A percentile compares a stretch with the other conserved stretches of the same genome.
These are phyloP conservation scores for Neurospora pannonica DNA, from an alignment of 495 filamentous ascomycete species.

Conservation along the genomic window DNA sequence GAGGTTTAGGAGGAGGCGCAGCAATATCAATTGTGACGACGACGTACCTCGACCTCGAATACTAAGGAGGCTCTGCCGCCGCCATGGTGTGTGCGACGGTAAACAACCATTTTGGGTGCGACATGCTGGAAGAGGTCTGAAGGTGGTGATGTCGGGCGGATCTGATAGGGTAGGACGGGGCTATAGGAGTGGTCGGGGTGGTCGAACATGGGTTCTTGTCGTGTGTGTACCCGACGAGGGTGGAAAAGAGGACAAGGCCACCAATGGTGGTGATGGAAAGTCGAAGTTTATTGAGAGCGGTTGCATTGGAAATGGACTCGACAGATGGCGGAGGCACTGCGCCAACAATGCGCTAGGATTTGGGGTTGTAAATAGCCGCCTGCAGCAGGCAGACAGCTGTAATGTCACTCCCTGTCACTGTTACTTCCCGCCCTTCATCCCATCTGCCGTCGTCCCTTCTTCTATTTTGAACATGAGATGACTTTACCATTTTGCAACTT, in stretches of 20 bases:
- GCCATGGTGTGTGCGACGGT: not conserved
- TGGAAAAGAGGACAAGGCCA: not conserved
- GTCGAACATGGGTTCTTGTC: not conserved
- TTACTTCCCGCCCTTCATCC: not conserved
- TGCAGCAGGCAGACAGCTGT: not conserved
- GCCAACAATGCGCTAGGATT: not conserved
- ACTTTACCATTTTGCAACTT: not conserved
- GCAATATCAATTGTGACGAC: not conserved
- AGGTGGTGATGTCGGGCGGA: not conserved
- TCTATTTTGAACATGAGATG: not conserved
- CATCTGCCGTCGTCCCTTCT: not conserved
- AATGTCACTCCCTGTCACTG: not conserved
- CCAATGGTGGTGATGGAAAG: not conserved
- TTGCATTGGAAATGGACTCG: not conserved
- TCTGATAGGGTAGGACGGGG: not conserved
- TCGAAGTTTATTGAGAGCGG: not conserved
- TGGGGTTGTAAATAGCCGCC: not conserved
- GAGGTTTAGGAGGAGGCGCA: not conserved
- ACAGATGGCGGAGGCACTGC: not conserved
- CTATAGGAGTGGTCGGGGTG: not conserved
- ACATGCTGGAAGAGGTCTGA: not conserved
- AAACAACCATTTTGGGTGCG: not conserved
- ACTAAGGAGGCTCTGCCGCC: not conserved
- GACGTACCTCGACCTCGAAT: not conserved
- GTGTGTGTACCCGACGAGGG: not conserved